These are phyloP conservation scores for Podospora sp. DNA, from an alignment of 495 filamentous ascomycete genomes.

Conservation along the genomic window DNA sequence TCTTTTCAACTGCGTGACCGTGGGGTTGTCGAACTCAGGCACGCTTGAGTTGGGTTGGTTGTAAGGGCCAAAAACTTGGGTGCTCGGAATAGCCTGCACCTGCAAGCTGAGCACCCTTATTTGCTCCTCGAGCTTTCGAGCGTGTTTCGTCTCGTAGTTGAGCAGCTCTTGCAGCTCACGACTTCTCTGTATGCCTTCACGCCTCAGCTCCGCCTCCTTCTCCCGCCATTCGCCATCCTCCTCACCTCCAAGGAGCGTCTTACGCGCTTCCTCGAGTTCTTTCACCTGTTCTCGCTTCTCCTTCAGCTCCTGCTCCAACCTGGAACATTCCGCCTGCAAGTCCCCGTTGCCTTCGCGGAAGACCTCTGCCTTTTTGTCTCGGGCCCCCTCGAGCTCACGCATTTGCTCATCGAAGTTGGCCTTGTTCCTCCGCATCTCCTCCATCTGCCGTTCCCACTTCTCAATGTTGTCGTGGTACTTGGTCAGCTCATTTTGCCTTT, in stretches of 20 bases:
- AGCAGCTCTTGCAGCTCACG: conserved; percentile 49
- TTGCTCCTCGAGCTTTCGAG: conserved; percentile 45
- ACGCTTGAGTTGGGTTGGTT: conserved; percentile 50
- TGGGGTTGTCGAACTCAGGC: conserved; percentile 51
- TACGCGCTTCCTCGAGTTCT: conserved; percentile 57
- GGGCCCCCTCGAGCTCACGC: conserved; percentile 47
- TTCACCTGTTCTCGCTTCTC: conserved; percentile 52
- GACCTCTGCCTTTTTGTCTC: conserved; percentile 39
- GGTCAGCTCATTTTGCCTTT: conserved; percentile 67
- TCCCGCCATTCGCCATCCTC: conserved; percentile 58
- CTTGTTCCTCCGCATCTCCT: conserved; percentile 47
- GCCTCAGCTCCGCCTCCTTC: conserved; percentile 44
- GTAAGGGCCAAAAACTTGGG: conserved; percentile 40
- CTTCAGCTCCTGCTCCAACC: conserved; percentile 51
- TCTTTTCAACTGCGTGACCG: conserved; percentile 52
- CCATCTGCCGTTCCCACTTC: conserved; percentile 60
- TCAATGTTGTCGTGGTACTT: conserved; percentile 58
- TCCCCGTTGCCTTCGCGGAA: conserved; percentile 34
- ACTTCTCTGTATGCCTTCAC: conserved; percentile 49
- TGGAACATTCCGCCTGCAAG: conserved; percentile 39
- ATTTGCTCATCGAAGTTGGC: conserved; percentile 47
- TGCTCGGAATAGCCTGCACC: conserved; percentile 36
- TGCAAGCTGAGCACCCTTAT: conserved; percentile 37
- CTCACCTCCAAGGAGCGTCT: conserved; percentile 53
- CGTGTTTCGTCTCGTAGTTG: conserved; percentile 37